Evolutionary conservation across 371 early-diverging fungal genomes (phyloP).

Genomic region (Apophysomyces variabilis): DNA sequence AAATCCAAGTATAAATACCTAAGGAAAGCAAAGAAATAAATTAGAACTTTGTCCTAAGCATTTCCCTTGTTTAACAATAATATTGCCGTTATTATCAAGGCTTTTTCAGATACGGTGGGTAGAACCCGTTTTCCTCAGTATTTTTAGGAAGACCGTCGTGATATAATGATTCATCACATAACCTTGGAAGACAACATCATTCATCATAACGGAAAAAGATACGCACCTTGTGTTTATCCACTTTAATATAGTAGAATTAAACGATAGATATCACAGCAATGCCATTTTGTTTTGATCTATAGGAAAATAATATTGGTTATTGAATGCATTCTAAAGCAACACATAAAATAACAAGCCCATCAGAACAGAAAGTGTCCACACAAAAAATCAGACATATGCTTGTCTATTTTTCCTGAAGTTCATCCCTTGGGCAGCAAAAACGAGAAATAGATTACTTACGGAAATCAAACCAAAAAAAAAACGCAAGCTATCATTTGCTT

Average conservation of each 20-base stretch:
- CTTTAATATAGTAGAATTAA: no score
- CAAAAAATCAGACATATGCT: constrained; percentile 70
- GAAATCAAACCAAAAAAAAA: neutral
- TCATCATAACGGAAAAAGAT: neutral
- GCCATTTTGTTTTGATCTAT: constrained; percentile 6
- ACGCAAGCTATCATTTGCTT: neutral
- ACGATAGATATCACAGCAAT: neutral
- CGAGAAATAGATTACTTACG: constrained; percentile 6
- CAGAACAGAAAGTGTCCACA: constrained; percentile 39
- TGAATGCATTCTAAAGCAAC: neutral
- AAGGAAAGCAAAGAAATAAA: no score
- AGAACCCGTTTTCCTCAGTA: constrained; percentile 47
- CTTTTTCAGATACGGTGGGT: constrained; percentile 19
- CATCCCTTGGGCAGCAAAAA: constrained; percentile 29
- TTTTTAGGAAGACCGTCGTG: constrained; percentile 59
- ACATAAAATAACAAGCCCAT: constrained; percentile 9
- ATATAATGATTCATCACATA: constrained; percentile 38
- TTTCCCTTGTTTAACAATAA: no score
- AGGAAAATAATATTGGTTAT: constrained; percentile 15
- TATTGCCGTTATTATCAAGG: neutral
- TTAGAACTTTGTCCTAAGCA: no score
- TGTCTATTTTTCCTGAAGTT: constrained; percentile 52
- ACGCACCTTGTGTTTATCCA: neutral
- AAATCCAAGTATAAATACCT: no score
- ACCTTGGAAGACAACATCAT: neutral